Evolutionary conservation across 768 basidiomycete species (phyloP).

Genomic region (Pleurotus salmoneostramineus): DNA sequence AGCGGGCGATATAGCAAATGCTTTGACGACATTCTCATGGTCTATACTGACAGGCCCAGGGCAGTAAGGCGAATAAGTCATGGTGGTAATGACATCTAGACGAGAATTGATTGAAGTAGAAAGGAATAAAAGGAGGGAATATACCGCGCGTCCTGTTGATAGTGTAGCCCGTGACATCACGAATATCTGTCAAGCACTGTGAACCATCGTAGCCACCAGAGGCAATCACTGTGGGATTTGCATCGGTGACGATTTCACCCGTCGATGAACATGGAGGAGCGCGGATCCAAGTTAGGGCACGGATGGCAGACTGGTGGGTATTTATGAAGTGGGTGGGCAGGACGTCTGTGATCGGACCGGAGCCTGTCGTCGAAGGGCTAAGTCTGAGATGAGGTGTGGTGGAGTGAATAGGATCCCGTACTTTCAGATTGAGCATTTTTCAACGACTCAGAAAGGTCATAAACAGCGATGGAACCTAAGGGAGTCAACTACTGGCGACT

Average conservation of each 20-base stretch:
- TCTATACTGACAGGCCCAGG: slow-evolving; percentile 78
- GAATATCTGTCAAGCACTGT: slow-evolving; percentile 71
- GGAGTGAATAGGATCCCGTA: background rate
- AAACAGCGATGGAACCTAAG: slow-evolving; percentile 54
- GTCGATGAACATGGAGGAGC: slow-evolving; percentile 51
- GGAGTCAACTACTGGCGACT: slow-evolving; percentile 6
- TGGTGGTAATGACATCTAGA: slow-evolving; percentile 68
- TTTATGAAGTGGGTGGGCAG: slow-evolving; percentile 71
- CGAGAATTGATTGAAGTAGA: background rate
- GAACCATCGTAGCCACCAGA: slow-evolving; percentile 82
- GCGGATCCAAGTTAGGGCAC: slow-evolving; percentile 71
- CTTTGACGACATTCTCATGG: slow-evolving; percentile 78
- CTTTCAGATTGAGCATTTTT: slow-evolving; percentile 15
- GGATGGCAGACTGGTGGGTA: slow-evolving; percentile 78
- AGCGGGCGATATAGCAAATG: slow-evolving; percentile 65
- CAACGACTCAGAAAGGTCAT: slow-evolving; percentile 46
- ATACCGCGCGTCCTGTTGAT: slow-evolving; percentile 78
- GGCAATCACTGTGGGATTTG: slow-evolving; percentile 69
- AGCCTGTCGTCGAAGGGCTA: slow-evolving; percentile 9
- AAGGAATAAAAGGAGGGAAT: slow-evolving; percentile 1
- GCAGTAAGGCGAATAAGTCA: slow-evolving; percentile 63
- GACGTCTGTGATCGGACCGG: slow-evolving; percentile 30
- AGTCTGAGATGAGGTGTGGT: background rate
- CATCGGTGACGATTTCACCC: slow-evolving; percentile 40
- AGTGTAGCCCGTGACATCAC: slow-evolving; percentile 61